Conservation (phyloP, 306 rosid species). For the Fragaria ananassa region DNA sequence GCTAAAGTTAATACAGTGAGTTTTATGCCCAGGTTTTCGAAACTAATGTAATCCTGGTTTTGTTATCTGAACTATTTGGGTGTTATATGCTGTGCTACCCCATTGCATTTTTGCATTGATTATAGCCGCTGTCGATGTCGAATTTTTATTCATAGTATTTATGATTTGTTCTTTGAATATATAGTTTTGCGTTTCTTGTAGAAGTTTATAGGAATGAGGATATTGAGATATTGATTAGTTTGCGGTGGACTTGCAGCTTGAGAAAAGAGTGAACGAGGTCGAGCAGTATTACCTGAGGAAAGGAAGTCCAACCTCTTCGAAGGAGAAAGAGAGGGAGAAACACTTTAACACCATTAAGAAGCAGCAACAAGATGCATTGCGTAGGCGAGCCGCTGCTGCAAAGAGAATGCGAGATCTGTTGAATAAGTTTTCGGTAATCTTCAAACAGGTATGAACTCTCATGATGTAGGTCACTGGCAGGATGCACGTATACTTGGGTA, state of each 20-base stretch:
- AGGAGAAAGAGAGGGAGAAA: conserved; percentile 69
- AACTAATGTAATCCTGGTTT: neutral
- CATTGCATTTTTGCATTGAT: neutral
- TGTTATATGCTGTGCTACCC: neutral
- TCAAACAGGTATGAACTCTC: conserved; percentile 57
- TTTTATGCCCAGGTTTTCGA: neutral
- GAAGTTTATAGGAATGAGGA: conserved; percentile 5
- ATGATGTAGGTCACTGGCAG: neutral
- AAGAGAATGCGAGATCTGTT: conserved; percentile 89
- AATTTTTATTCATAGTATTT: neutral
- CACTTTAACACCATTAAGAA: conserved; percentile 54
- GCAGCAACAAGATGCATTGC: conserved; percentile 74
- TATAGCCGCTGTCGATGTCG: neutral
- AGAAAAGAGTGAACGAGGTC: conserved; percentile 60
- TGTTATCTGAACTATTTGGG: neutral
- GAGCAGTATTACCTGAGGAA: conserved; percentile 50
- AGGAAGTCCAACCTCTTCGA: conserved; percentile 36
- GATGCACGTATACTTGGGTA: neutral
- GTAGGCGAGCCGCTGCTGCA: conserved; percentile 65
- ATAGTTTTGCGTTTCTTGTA: neutral
- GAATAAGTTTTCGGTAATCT: conserved; percentile 68
- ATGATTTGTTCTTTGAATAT: neutral
- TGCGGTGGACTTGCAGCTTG: conserved; percentile 51
- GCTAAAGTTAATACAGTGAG: conserved; percentile 43
- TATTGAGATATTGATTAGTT: conserved; percentile 9